A percentile compares a stretch with the other conserved stretches of the same genome.
Conservation (phyloP, 2,329 filamentous ascomycete species). For the Colletotrichum sp. region DNA sequence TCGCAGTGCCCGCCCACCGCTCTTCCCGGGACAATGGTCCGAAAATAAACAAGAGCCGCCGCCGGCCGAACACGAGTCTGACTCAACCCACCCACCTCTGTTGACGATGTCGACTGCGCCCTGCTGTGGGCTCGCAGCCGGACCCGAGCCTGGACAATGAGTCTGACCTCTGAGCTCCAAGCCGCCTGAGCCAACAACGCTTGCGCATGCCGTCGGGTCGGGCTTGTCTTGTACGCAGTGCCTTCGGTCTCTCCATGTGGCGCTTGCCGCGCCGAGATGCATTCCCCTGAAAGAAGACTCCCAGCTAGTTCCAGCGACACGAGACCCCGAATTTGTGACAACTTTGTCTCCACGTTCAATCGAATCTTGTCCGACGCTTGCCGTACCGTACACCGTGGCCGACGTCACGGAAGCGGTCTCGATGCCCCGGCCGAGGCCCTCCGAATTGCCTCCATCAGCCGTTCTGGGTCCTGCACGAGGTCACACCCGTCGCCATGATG, state of each 20-base stretch:
- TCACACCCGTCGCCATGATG: background rate
- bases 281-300: background rate
- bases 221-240: background rate
- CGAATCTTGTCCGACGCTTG: constrained; percentile 7
- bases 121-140: constrained; percentile 4
- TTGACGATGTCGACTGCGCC: constrained; percentile 17
- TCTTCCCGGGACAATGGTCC: constrained; percentile 11
- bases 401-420: constrained; percentile 12
- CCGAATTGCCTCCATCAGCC: background rate
- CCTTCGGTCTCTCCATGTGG: constrained; percentile 14
- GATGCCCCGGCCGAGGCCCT: background rate
- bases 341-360: background rate
- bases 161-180: background rate
- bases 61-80: constrained; percentile 17
- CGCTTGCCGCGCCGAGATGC: constrained; percentile 9
- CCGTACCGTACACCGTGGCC: constrained; percentile 11
- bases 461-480: background rate
- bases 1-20: background rate
- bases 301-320: background rate
- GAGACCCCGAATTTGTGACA: background rate
- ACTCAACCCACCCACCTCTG: background rate
- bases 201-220: background rate
- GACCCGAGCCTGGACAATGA: background rate
- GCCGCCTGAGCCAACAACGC: background rate
- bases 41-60: constrained; percentile 16